Conservation (phyloP, 805 yeast species). For the Candida oleophila region DNA sequence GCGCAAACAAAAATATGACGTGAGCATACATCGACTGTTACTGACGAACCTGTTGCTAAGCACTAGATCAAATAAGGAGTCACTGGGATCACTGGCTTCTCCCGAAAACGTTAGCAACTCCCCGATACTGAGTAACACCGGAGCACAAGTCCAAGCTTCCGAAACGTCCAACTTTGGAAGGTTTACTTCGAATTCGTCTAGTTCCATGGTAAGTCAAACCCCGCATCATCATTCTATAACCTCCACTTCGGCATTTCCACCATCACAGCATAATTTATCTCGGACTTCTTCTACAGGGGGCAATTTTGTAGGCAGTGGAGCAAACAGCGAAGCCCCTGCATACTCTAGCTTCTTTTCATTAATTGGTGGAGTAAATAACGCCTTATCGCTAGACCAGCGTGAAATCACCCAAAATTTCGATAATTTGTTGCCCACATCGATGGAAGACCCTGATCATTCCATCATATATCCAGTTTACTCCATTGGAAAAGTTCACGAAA, state of each 20-base stretch:
- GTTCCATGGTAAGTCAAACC: not conserved
- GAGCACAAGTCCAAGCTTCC: no score
- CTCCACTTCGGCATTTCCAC: not conserved
- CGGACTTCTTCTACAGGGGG: not conserved
- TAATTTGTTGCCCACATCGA: slow-evolving; percentile 24
- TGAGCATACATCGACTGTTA: not conserved
- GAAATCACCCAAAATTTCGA: slow-evolving; percentile 23
- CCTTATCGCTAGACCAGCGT: not conserved
- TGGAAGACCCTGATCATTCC: slow-evolving; percentile 21
- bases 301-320: not conserved
- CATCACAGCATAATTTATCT: not conserved
- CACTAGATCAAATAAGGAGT: not conserved
- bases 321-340: not conserved
- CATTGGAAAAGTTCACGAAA: slow-evolving; percentile 7
- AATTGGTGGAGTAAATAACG: not conserved
- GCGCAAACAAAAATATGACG: not conserved
- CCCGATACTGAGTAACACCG: not conserved
- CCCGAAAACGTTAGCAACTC: not conserved
- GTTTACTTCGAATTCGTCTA: not conserved
- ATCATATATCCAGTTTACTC: slow-evolving; percentile 41
- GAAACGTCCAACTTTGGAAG: not conserved
- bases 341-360: not conserved
- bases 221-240: not conserved
- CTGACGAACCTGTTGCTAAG: not conserved
- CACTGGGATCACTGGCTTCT: not conserved